These are phyloP conservation scores for Amaranthus tricolor DNA, from an alignment of 179 eudicot genomes.

Conservation along the genomic window DNA sequence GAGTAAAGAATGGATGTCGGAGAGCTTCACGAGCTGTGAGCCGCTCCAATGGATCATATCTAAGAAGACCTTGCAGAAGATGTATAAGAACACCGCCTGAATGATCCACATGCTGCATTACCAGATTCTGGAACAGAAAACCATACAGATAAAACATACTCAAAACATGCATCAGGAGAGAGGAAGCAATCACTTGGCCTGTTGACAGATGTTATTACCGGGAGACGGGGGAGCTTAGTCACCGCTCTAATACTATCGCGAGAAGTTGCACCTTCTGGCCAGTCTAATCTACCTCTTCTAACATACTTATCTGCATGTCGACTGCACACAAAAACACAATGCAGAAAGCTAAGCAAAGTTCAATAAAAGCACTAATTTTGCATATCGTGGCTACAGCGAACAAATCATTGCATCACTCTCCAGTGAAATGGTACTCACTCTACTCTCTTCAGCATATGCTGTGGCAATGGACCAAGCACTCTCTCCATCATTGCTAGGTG, in stretches of 20 bases:
- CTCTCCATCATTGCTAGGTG: conserved; percentile 98
- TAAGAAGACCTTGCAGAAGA: conserved; percentile 79
- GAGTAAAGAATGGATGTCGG: conserved; percentile 71
- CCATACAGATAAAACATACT: background rate
- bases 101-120: conserved; percentile 93
- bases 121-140: conserved; percentile 50
- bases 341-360: no score
- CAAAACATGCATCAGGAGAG: background rate
- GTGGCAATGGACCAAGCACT: conserved; percentile 74
- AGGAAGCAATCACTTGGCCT: no score
- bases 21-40: conserved; percentile 90
- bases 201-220: conserved; percentile 26
- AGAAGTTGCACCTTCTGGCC: conserved; percentile 67
- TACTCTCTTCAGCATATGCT: conserved; percentile 52
- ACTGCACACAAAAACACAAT: conserved; percentile 21
- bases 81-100: conserved; percentile 83
- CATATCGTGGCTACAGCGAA: no score
- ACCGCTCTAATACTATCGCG: conserved; percentile 61
- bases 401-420: no score
- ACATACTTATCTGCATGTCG: conserved; percentile 58
- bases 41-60: conserved; percentile 68
- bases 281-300: conserved; percentile 48
- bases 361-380: no score
- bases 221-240: conserved; percentile 51
- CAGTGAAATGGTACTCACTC: conserved; percentile 39